Conservation (phyloP, 2,329 filamentous ascomycete species). For the Aureobasidium musti region DNA sequence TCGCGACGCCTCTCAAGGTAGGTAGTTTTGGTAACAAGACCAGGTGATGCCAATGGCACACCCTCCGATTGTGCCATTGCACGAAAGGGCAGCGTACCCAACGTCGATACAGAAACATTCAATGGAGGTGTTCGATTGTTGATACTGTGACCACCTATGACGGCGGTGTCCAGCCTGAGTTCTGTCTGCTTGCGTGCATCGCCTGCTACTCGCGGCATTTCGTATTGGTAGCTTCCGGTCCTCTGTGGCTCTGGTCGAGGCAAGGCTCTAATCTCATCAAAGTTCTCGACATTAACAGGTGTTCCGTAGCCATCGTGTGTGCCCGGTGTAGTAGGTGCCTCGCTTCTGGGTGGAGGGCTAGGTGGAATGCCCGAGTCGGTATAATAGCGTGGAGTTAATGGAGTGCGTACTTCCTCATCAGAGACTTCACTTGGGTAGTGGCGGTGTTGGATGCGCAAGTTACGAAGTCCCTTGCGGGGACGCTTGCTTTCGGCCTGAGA, state of each 20-base stretch:
- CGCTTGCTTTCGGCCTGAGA: conserved; percentile 36
- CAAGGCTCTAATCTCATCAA: conserved; percentile 36
- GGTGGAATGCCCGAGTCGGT: conserved; percentile 56
- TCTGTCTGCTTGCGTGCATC: neutral
- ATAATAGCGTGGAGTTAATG: conserved; percentile 60
- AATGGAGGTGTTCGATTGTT: neutral
- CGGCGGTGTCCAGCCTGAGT: conserved; percentile 15
- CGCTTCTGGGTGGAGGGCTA: conserved; percentile 49
- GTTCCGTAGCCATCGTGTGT: conserved; percentile 33
- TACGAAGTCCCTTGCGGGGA: conserved; percentile 49
- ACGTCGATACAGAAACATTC: conserved; percentile 25
- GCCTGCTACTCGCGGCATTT: neutral
- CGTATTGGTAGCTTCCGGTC: conserved; percentile 31
- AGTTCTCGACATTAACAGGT: conserved; percentile 27
- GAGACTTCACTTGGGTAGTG: conserved; percentile 46
- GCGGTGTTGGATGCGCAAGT: conserved; percentile 49
- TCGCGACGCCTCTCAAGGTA: conserved; percentile 44
- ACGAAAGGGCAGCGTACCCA: conserved; percentile 43
- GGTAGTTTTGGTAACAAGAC: conserved; percentile 45
- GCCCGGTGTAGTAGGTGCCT: conserved; percentile 39
- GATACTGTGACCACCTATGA: neutral
- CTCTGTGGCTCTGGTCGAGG: conserved; percentile 37
- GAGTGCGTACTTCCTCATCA: conserved; percentile 52
- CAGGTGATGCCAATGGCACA: conserved; percentile 29
- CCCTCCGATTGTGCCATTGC: conserved; percentile 33